phyloP scores from a whole-genome alignment of 2,329 filamentous ascomycete species.

The Hymenoscyphus scutula region DNA sequence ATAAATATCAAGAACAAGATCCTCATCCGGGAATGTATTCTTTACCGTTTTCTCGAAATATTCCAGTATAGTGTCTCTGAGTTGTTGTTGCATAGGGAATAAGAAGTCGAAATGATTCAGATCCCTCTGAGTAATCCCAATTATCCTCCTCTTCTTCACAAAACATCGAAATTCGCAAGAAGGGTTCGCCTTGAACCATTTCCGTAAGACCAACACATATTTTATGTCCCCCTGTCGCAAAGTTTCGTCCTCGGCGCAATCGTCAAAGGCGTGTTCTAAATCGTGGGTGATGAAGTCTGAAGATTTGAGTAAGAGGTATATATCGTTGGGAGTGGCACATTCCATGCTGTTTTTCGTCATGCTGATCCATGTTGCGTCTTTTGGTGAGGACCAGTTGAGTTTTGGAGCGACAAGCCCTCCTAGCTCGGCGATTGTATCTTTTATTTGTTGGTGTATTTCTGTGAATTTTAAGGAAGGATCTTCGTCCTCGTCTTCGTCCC shows the following conservation, averaged over 20 bases:
- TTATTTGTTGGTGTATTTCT: conserved; percentile 75
- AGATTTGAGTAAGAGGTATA: conserved; percentile 91
- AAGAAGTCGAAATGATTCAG: conserved; percentile 89
- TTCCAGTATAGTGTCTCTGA: conserved; percentile 66
- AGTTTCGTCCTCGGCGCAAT: conserved; percentile 45
- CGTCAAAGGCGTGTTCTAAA: conserved; percentile 88
- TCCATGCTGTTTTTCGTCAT: conserved; percentile 84
- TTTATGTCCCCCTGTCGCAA: conserved; percentile 39
- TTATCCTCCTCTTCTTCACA: conserved; percentile 74
- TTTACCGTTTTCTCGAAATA: conserved; percentile 77
- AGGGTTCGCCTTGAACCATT: conserved; percentile 85
- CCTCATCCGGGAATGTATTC: conserved; percentile 76
- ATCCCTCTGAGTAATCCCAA: conserved; percentile 86
- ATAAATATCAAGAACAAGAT: conserved; percentile 91
- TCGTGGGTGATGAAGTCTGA: conserved; percentile 95
- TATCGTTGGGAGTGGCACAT: conserved; percentile 82
- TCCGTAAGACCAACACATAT: conserved; percentile 71
- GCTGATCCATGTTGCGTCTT: conserved; percentile 92
- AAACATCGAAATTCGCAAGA: conserved; percentile 95
- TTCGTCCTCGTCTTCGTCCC: conserved; percentile 43
- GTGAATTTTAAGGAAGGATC: conserved; percentile 47
- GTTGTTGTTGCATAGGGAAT: conserved; percentile 56
- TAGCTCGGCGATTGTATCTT: conserved; percentile 72
- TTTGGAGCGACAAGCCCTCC: conserved; percentile 88
- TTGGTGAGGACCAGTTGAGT: conserved; percentile 95